Percentiles rank a stretch among this genome's conserved stretches.
These are phyloP conservation scores for Aspergillus sp. DNA, from an alignment of 2,329 filamentous ascomycete genomes.

Conservation along the genomic window DNA sequence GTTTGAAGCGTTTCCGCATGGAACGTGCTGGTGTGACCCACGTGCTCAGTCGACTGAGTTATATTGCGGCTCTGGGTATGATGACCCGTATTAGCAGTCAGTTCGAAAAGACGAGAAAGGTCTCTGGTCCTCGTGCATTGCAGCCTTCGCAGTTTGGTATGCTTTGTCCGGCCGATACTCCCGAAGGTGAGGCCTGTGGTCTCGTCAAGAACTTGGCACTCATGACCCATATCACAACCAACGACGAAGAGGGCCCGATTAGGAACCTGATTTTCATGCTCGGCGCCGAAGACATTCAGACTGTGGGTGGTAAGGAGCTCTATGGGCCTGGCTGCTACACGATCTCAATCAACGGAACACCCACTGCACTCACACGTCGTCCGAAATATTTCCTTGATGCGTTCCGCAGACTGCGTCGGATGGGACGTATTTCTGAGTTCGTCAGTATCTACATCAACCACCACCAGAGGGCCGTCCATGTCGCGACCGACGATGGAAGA, in stretches of 20 bases:
- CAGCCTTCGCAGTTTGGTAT: slow-evolving; percentile 98
- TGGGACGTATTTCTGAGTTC: slow-evolving; percentile 91
- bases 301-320: slow-evolving; percentile 80
- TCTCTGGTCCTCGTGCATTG: slow-evolving; percentile 89
- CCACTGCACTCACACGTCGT: slow-evolving; percentile 79
- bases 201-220: slow-evolving; percentile 96
- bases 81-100: slow-evolving; percentile 99
- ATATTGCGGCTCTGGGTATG: slow-evolving; percentile 96
- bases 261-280: slow-evolving; percentile 82
- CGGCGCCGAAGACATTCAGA: slow-evolving; percentile 78
- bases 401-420: slow-evolving; percentile 83
- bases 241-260: slow-evolving; percentile 89
- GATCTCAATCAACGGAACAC: slow-evolving; percentile 94
- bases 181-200: slow-evolving; percentile 97
- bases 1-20: slow-evolving; percentile 97
- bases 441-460: slow-evolving; percentile 96
- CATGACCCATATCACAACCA: slow-evolving; percentile 99
- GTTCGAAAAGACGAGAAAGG: slow-evolving; percentile 97
- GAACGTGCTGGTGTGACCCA: slow-evolving; percentile 95
- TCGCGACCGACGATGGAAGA: slow-evolving; percentile 94
- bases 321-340: slow-evolving; percentile 82
- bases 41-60: slow-evolving; percentile 90
- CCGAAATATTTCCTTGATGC: slow-evolving; percentile 83
- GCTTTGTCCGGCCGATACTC: slow-evolving; percentile 95
- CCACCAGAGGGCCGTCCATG: slow-evolving; percentile 87